These are phyloP conservation scores for Tetrahymena malaccensis DNA, from an alignment of 73 alveolate species.

Conservation along the genomic window DNA sequence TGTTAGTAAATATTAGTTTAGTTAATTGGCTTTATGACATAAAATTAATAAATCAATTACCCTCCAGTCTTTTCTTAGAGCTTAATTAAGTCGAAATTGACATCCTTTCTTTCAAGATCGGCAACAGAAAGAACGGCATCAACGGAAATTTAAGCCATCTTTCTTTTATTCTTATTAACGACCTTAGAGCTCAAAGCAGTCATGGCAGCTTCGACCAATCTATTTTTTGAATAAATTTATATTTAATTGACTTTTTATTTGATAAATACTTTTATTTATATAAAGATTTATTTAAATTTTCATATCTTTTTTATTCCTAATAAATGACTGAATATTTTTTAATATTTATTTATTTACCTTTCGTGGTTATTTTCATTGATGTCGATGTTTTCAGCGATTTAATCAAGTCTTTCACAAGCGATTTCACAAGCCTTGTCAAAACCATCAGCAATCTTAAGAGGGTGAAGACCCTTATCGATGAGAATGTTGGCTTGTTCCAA, in stretches of 20 bases:
- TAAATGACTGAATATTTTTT: background rate
- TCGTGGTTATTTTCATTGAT: conserved; percentile 21
- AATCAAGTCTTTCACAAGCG: conserved; percentile 22
- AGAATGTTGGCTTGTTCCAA: conserved; percentile 87
- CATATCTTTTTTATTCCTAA: background rate
- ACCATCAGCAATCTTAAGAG: conserved; percentile 96
- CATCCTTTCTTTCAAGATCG: conserved; percentile 93
- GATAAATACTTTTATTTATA: background rate
- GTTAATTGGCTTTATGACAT: no score
- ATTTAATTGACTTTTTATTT: background rate
- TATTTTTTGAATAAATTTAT: background rate
- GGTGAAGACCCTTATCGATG: conserved; percentile 97
- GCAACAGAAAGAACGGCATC: conserved; percentile 96
- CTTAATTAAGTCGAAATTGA: conserved; percentile 96
- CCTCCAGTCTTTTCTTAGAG: conserved; percentile 94
- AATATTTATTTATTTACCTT: background rate
- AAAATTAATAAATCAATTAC: background rate
- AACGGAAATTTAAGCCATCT: conserved; percentile 96
- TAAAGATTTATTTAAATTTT: background rate
- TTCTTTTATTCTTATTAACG: conserved; percentile 72
- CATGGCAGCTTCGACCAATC: conserved; percentile 89
- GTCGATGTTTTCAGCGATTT: conserved; percentile 25
- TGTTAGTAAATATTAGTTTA: background rate
- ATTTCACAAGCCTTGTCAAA: conserved; percentile 93
- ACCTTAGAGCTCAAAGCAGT: conserved; percentile 97